A percentile compares a stretch with the other conserved stretches of the same genome.
Conservation (phyloP, 1,284 basidiomycete species). For the Rhodotorula sp. region DNA sequence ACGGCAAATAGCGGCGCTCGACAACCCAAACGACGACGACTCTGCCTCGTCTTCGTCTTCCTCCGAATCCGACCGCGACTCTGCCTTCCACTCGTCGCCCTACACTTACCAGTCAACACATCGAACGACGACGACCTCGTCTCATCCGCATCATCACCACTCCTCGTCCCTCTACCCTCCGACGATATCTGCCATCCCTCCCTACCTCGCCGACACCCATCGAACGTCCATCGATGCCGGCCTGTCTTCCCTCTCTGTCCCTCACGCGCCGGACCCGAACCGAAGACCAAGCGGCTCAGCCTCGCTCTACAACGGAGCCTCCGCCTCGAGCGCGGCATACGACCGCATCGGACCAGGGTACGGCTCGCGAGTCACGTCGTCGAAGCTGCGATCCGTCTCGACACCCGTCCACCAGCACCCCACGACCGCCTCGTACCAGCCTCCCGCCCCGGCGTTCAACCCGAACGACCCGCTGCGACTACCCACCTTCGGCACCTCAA, state of each 20-base stretch:
- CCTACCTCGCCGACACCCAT: conserved; percentile 20
- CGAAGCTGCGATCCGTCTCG: conserved; percentile 1
- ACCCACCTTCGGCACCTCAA: conserved; percentile 2
- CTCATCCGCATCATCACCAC: conserved; percentile 1
- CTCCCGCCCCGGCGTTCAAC: conserved; percentile 34
- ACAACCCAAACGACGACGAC: conserved; percentile 28
- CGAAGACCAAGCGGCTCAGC: neutral
- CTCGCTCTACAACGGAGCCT: conserved; percentile 11
- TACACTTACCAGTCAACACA: conserved; percentile 42
- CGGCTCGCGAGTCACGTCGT: conserved; percentile 10
- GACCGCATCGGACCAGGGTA: conserved; percentile 14
- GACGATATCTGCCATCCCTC: conserved; percentile 36
- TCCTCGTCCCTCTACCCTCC: conserved; percentile 15
- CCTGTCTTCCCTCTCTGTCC: conserved; percentile 21
- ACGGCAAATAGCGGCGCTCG: conserved; percentile 8
- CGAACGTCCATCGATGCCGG: conserved; percentile 19
- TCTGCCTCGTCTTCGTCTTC: conserved; percentile 30
- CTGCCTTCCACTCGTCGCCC: conserved; percentile 30
- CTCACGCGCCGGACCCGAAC: conserved; percentile 13
- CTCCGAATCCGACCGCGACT: conserved; percentile 10
- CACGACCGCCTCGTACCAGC: conserved; percentile 39
- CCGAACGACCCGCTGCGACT: conserved; percentile 1
- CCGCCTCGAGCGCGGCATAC: conserved; percentile 1
- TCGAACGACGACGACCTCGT: conserved; percentile 23
- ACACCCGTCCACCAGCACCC: neutral